Evolutionary conservation across 257 asterid genomes (phyloP), one percentile per base, ranked within the genome.

Genomic region (Anisodus acutangulus): DNA sequence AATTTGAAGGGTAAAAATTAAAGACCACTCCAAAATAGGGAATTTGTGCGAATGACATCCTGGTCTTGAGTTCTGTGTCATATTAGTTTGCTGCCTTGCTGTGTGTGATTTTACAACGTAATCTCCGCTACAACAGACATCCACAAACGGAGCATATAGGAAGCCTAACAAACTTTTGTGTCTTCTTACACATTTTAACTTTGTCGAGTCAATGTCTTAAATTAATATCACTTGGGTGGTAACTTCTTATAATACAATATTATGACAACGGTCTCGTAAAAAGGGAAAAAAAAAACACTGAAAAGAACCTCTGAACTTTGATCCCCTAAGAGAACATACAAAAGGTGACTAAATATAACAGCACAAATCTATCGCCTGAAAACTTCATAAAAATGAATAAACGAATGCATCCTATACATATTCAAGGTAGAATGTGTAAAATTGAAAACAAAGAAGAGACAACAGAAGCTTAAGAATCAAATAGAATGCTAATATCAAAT

Each of bases 371-470:
- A 59, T n/a, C 62, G 17, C 39, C 9, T 31, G 35, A 7, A 62
- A 22, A 62, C 69, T 62, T 13, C 39, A 22, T 19, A 49, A 76
- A 47, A 72, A 51, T 49, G 9, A 76, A 78, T 53, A 13, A 78
- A 26, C 54, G 66, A 78, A 78, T 78, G 31, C 39, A 31, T 53
- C 82, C 66, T 78, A 31, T 15, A 78, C 64, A 53, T 13, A 53
- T 78, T 76, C 81, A 76, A 76, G 3, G 63, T 76, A 76, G 64
- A 74, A 85, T 83, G 54, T 85, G 60, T 53, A 78, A 31, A 31
- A 13, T 49, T 3, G 49, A 79, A 85, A 85, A 83, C 69, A 78
- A 83, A 85, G 58, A 80, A 37, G 2, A 76, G 47, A 83, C 79
- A 76, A 82, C 67, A 62, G 54, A 62, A 51, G 69, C 64, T n/a